phyloP scores from a whole-genome alignment of 345 rosid species.

The Citropsis articulata region DNA sequence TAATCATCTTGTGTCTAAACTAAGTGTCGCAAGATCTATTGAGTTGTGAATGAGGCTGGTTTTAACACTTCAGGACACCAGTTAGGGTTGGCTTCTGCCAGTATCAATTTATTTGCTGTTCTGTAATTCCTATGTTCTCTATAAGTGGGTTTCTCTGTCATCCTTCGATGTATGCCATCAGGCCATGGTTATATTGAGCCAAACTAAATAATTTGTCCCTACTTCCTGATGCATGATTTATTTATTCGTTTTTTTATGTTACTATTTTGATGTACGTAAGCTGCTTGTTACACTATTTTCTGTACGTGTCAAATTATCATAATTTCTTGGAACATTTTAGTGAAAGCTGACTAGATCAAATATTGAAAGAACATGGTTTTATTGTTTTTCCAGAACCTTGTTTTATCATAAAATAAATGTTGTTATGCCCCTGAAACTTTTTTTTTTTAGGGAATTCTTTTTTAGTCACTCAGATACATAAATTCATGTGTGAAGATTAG shows the following conservation, averaged over 20 bases:
- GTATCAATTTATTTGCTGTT: neutral
- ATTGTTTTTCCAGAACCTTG: neutral
- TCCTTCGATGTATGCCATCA: neutral
- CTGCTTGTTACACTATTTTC: neutral
- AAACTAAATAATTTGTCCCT: neutral
- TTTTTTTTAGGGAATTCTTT: neutral
- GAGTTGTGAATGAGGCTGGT: neutral
- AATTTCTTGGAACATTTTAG: neutral
- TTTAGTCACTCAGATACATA: neutral
- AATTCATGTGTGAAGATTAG: neutral
- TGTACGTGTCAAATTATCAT: neutral
- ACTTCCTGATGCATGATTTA: neutral
- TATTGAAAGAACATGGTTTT: neutral
- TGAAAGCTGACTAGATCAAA: neutral
- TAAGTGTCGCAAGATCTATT: neutral
- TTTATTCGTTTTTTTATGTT: neutral
- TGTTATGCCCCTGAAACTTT: neutral
- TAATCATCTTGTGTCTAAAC: too few relatives aligned
- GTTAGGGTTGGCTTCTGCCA: neutral
- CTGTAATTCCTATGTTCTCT: neutral
- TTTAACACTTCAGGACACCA: neutral
- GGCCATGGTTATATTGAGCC: neutral
- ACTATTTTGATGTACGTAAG: neutral
- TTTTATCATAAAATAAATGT: neutral
- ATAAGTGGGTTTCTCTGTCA: neutral